These are phyloP conservation scores for Bisporella sp. DNA, from an alignment of 2,329 filamentous ascomycete species.

Conservation along the genomic window DNA sequence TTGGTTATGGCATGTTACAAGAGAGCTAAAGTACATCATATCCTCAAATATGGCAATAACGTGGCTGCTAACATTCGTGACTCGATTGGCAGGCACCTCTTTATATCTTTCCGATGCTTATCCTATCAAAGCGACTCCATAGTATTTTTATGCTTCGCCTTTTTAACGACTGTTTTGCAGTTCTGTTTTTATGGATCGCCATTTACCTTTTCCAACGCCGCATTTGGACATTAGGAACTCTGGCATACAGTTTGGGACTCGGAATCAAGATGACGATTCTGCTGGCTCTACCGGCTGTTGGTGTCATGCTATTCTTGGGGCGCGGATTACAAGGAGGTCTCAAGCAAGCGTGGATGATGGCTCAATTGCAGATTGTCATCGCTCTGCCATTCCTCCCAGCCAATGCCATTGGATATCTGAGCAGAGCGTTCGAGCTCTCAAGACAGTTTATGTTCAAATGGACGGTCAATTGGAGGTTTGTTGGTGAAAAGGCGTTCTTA, in stretches of 20 bases:
- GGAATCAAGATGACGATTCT: slow-evolving; percentile 95
- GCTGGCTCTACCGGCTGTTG: slow-evolving; percentile 75
- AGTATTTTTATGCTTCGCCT: slow-evolving; percentile 87
- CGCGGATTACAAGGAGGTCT: slow-evolving; percentile 60
- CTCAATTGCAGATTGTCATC: slow-evolving; percentile 66
- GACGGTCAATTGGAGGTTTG: slow-evolving; percentile 98
- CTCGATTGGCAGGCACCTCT: slow-evolving; percentile 57
- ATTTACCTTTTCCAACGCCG: slow-evolving; percentile 71
- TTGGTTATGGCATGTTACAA: slow-evolving; percentile 80
- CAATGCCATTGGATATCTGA: slow-evolving; percentile 66
- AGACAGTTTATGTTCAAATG: slow-evolving; percentile 92
- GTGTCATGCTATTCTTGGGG: slow-evolving; percentile 66
- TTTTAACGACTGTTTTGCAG: slow-evolving; percentile 93
- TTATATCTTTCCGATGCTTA: slow-evolving; percentile 78
- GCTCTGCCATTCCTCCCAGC: slow-evolving; percentile 60
- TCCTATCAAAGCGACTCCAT: slow-evolving; percentile 86
- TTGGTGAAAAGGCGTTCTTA: slow-evolving; percentile 78
- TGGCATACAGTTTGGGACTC: slow-evolving; percentile 70
- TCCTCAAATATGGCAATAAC: not conserved
- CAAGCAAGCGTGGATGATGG: slow-evolving; percentile 63
- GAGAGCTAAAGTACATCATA: slow-evolving; percentile 52
- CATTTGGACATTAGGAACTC: slow-evolving; percentile 64
- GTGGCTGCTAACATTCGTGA: slow-evolving; percentile 3
- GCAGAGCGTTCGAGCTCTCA: slow-evolving; percentile 82
- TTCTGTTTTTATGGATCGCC: slow-evolving; percentile 75